Conservation (phyloP, 1,139 yeast genomes). For the Geotrichum aggregatum region DNA sequence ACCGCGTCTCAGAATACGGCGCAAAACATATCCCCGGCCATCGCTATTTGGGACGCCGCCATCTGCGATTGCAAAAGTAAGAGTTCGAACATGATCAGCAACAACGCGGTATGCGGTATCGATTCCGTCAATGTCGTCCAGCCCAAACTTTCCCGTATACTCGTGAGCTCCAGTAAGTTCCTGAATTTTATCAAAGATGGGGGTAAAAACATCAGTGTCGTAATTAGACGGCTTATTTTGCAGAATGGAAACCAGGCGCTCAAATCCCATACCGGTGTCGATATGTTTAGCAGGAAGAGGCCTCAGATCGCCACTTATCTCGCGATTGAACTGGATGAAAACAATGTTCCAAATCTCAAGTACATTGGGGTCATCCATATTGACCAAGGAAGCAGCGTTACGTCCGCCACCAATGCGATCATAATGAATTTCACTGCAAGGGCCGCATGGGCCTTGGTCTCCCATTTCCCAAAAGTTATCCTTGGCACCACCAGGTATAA, state of each 20-base stretch:
- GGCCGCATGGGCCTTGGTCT: conserved; percentile 99
- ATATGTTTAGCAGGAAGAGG: conserved; percentile 89
- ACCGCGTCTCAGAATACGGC: conserved; percentile 97
- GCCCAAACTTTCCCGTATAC: conserved; percentile 87
- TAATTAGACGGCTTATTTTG: conserved; percentile 89
- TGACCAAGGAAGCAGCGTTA: conserved; percentile 84
- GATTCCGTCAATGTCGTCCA: conserved; percentile 86
- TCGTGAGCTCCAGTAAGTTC: conserved; percentile 91
- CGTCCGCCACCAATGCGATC: conserved; percentile 92
- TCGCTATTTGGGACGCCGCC: conserved; percentile 99
- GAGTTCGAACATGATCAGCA: conserved; percentile 96
- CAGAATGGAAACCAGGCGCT: conserved; percentile 88
- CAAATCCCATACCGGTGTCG: conserved; percentile 98
- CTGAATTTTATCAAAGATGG: conserved; percentile 77
- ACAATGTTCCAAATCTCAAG: conserved; percentile 97
- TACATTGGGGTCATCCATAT: conserved; percentile 95
- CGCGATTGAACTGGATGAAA: conserved; percentile 94
- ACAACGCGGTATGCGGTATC: conserved; percentile 97
- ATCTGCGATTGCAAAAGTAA: conserved; percentile 92
- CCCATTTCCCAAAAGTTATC: conserved; percentile 99
- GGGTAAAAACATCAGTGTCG: conserved; percentile 94
- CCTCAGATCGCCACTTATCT: conserved; percentile 74
- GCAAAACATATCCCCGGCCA: conserved; percentile 95
- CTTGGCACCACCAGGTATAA: conserved; percentile 80
- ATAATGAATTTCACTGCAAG: conserved; percentile 95